Evolutionary conservation across 1,284 basidiomycete species (phyloP).

Genomic region (Tilletia setariae): DNA sequence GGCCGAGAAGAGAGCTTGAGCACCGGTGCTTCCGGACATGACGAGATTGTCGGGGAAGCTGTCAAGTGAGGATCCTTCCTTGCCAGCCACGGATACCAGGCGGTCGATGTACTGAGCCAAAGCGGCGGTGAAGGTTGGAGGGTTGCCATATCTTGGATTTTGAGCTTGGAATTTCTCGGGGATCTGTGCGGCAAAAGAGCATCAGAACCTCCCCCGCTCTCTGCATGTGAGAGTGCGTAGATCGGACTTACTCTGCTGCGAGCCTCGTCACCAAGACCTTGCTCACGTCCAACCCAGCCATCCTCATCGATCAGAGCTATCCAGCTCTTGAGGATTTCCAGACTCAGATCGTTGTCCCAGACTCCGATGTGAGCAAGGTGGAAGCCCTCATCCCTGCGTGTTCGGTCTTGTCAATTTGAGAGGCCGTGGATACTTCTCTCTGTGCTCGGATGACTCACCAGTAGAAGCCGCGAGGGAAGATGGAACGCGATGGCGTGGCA

Average conservation of each 20-base stretch:
- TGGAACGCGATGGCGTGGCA: slow-evolving; percentile 86
- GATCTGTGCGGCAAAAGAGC: slow-evolving; percentile 51
- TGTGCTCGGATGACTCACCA: slow-evolving; percentile 60
- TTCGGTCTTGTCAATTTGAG: neutral
- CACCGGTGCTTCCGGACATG: slow-evolving; percentile 12
- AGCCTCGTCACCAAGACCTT: slow-evolving; percentile 91
- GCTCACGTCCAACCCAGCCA: slow-evolving; percentile 91
- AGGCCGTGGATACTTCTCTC: neutral
- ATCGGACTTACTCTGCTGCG: slow-evolving; percentile 66
- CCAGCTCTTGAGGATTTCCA: slow-evolving; percentile 86
- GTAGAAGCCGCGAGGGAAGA: slow-evolving; percentile 94
- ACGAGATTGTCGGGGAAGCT: slow-evolving; percentile 12
- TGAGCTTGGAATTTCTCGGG: slow-evolving; percentile 85
- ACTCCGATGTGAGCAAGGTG: slow-evolving; percentile 83
- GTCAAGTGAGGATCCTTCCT: neutral
- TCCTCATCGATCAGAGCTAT: slow-evolving; percentile 82
- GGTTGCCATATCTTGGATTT: slow-evolving; percentile 87
- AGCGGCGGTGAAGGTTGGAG: slow-evolving; percentile 86
- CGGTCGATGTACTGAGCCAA: slow-evolving; percentile 80
- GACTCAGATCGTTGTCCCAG: slow-evolving; percentile 85
- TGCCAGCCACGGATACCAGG: slow-evolving; percentile 53
- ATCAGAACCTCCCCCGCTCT: no score
- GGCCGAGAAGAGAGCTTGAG: slow-evolving; percentile 13
- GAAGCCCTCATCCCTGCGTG: slow-evolving; percentile 77
- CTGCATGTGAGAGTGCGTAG: neutral